Evolutionary conservation across 2,329 filamentous ascomycete genomes (phyloP), one percentile per base, ranked within the genome.

Genomic region (Penicillium psychrosexuale): DNA sequence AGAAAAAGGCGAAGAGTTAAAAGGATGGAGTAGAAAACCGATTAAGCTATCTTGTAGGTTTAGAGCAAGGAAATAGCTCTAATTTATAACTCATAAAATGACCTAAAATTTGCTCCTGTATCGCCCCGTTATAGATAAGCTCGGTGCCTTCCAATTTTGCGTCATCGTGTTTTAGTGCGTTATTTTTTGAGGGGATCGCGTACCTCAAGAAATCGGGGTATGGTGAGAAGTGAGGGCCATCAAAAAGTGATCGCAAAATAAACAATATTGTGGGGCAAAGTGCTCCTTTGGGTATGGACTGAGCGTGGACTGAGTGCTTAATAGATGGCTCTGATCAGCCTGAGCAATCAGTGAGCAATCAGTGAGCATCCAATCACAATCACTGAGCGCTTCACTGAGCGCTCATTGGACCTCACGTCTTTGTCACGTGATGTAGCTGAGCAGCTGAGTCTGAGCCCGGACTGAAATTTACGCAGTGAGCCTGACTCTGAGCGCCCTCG

Each of bases 201-300:
- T 2, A 46, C 43, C 40, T 46, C 19, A 40, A 47, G 22, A 57
- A 53, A 49, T 53, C 3, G 17, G 22, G n/a, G 33, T 13, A 42
- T 27, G 6, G 28, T 43, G 19, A 50, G 8, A 49, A 52, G 39
- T 44, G 47, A 51, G 38, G 51, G 36, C 52, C 34, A 60, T 52
- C 39, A 54, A 55, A 53, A 59, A 51, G 38, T 56, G 22, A 42
- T 58, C 40, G 44, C 30, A 43, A 60, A 52, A 49, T 56, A 54
- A 54, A 56, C 37, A 56, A 34, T 28, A 58, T 49, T 51, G 39
- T 58, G 31, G 55, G 58, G 50, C 47, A 38, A 42, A 42, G 34
- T 49, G 49, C 55, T 51, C 39, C 33, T 58, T 60, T 44, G 28
- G 54, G 55, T 55, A 37, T 57, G 31, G 54, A 37, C 44, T 48